Conservation (phyloP, 2,329 filamentous ascomycete species). For the Achaetomium macrosporum region DNA sequence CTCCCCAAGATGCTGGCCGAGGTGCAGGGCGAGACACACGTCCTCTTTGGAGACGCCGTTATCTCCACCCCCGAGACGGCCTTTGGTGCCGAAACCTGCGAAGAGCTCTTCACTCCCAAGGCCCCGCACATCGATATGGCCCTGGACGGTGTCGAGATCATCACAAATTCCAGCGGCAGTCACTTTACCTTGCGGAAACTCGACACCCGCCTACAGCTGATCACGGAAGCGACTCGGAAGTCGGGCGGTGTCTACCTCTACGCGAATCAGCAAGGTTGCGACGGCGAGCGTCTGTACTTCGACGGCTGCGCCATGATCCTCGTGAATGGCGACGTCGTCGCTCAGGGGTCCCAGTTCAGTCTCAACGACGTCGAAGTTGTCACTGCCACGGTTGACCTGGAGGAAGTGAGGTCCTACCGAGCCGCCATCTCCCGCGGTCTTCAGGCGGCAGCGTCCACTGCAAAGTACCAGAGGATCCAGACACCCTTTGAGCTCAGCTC, state of each 20-base stretch:
- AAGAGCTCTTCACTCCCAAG: constrained; percentile 25
- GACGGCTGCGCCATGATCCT: constrained; percentile 60
- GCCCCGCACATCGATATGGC: constrained; percentile 40
- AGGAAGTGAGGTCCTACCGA: constrained; percentile 61
- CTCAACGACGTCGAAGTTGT: constrained; percentile 61
- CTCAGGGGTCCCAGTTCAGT: constrained; percentile 61
- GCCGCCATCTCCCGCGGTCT: constrained; percentile 50
- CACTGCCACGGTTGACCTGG: constrained; percentile 61
- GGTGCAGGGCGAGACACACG: constrained; percentile 40
- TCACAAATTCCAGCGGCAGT: constrained; percentile 63
- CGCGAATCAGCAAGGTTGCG: constrained; percentile 53
- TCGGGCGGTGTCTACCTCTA: constrained; percentile 45
- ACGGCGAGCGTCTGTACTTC: constrained; percentile 58
- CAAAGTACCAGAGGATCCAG: constrained; percentile 41
- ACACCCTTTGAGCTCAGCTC: constrained; percentile 31
- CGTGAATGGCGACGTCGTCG: constrained; percentile 50
- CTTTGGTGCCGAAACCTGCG: constrained; percentile 39
- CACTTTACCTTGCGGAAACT: constrained; percentile 60
- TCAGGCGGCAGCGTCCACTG: constrained; percentile 46
- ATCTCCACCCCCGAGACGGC: constrained; percentile 55
- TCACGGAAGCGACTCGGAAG: constrained; percentile 54
- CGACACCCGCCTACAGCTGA: constrained; percentile 56
- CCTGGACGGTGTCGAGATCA: constrained; percentile 66
- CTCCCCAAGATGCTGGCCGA: constrained; percentile 54
- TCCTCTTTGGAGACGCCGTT: constrained; percentile 64